Conservation (phyloP, 345 rosid species). For the Lepidium africanum region DNA sequence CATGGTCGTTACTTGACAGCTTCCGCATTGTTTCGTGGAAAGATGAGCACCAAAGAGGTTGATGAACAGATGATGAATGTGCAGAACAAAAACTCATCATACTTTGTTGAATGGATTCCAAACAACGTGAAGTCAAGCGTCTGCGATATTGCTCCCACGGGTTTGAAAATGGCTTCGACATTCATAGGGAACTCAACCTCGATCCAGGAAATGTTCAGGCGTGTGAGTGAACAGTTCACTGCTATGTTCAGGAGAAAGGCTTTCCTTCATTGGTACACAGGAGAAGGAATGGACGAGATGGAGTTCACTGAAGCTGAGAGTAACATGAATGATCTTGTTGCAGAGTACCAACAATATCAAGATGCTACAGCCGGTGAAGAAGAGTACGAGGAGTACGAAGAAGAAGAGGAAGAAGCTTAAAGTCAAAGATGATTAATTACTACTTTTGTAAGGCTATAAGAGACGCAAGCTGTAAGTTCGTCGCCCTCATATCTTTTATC, state of each 20-base stretch:
- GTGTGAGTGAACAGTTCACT: conserved; percentile 29
- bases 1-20: conserved; percentile 38
- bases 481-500: conserved; percentile 5
- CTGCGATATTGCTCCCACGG: conserved; percentile 31
- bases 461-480: not conserved
- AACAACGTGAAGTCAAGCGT: conserved; percentile 32
- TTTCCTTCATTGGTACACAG: conserved; percentile 31
- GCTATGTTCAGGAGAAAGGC: conserved; percentile 31
- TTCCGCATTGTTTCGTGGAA: conserved; percentile 34
- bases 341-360: conserved; percentile 32
- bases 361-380: conserved; percentile 32
- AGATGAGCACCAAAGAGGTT: conserved; percentile 33
- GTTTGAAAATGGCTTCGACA: conserved; percentile 25
- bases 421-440: not conserved
- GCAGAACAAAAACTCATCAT: conserved; percentile 29
- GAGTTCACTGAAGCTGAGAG: conserved; percentile 30
- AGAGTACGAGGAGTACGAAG: conserved; percentile 23
- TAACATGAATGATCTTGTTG: conserved; percentile 32
- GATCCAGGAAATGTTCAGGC: conserved; percentile 29
- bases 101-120: conserved; percentile 33
- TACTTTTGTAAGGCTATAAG: conserved; percentile 13
- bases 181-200: conserved; percentile 31
- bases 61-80: conserved; percentile 32
- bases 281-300: conserved; percentile 32
- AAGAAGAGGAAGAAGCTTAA: conserved; percentile 26